Conservation (phyloP, 495 filamentous ascomycete species). For the Darksidea phi region DNA sequence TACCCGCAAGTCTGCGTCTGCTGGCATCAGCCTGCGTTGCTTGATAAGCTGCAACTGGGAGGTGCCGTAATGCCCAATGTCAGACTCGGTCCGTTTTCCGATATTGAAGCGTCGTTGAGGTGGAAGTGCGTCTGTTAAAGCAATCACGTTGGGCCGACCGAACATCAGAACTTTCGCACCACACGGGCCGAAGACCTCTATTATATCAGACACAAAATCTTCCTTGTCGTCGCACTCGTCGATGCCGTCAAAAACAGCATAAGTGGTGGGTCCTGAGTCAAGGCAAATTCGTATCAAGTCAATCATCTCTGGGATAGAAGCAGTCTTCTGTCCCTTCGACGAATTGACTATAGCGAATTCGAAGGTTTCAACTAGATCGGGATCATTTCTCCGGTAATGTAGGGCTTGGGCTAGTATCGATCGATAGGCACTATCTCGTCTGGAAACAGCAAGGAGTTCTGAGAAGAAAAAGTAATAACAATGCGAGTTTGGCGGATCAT, state of each 20-base stretch:
- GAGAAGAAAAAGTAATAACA: not conserved
- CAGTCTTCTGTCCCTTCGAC: not conserved
- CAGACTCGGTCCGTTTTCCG: not conserved
- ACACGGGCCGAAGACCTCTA: not conserved
- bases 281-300: not conserved
- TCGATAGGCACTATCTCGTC: not conserved
- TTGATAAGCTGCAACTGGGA: not conserved
- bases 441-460: not conserved
- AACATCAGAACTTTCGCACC: not conserved
- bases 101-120: not conserved
- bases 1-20: not conserved
- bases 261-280: not conserved
- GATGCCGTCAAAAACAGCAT: not conserved
- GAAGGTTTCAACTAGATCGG: not conserved
- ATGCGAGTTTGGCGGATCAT: not conserved
- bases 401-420: not conserved
- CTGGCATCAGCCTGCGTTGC: not conserved
- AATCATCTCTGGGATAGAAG: not conserved
- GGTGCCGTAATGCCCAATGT: not conserved
- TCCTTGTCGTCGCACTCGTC: not conserved
- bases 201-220: not conserved
- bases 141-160: not conserved
- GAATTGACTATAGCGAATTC: not conserved
- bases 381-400: not conserved
- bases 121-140: not conserved